phyloP scores from a whole-genome alignment of 148 eudicot species.

The Dysphania ambrosioides region DNA sequence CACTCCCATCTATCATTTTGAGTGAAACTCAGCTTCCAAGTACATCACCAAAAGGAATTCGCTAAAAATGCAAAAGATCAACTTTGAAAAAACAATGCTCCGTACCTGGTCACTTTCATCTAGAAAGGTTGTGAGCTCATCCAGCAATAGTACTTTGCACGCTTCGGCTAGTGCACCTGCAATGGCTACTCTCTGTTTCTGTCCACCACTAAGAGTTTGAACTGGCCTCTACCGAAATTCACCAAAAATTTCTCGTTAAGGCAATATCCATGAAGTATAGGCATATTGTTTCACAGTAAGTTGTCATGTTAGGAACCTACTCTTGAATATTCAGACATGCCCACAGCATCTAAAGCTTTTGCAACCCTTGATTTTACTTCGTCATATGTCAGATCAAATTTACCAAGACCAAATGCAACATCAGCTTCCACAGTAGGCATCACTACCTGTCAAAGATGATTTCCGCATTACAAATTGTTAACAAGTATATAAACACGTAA shows the following conservation, averaged over 20 bases:
- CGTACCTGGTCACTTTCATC: slow-evolving; percentile 96
- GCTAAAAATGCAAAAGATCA: neutral
- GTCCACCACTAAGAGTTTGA: too few species aligned
- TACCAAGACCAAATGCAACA: slow-evolving; percentile 95
- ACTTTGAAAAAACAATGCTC: slow-evolving; percentile 5
- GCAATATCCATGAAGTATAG: neutral
- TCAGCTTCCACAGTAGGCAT: slow-evolving; percentile 99
- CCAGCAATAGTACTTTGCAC: slow-evolving; percentile 75
- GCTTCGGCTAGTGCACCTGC: slow-evolving; percentile 97
- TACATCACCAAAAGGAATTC: neutral
- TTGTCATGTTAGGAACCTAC: slow-evolving; percentile 34
- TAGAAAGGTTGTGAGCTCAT: slow-evolving; percentile 83
- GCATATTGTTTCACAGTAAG: neutral
- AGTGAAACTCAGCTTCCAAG: slow-evolving; percentile 17
- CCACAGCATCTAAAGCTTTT: slow-evolving; percentile 74
- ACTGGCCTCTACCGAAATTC: too few species aligned
- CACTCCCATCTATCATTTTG: slow-evolving; percentile 56
- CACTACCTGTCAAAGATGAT: slow-evolving; percentile 50
- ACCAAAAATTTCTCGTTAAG: too few species aligned
- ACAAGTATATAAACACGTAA: neutral
- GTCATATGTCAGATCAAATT: slow-evolving; percentile 51
- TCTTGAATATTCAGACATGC: slow-evolving; percentile 73
- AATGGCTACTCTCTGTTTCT: slow-evolving; percentile 95
- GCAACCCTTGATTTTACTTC: slow-evolving; percentile 59
- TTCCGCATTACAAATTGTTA: neutral